Conservation (phyloP, 495 filamentous ascomycete species). For the Xylaria sp. region DNA sequence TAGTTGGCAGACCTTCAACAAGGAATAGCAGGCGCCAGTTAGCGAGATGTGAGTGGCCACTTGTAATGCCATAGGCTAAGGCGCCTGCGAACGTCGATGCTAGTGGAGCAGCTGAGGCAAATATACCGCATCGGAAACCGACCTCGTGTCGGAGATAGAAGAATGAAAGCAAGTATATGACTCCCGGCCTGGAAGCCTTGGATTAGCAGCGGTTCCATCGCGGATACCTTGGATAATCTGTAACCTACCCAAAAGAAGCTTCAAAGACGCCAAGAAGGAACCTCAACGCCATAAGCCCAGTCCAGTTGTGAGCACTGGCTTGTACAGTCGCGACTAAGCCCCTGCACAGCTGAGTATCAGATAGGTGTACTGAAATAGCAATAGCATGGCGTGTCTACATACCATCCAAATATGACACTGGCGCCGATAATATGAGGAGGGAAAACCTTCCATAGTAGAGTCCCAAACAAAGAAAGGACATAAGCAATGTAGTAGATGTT, state of each 20-base stretch:
- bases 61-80: conserved; percentile 79
- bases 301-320: conserved; percentile 62
- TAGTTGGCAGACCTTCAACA: conserved; percentile 75
- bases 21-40: conserved; percentile 82
- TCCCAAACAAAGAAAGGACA: conserved; percentile 66
- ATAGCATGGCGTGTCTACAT: conserved; percentile 4
- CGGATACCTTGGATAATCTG: not conserved
- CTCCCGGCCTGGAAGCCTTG: conserved; percentile 54
- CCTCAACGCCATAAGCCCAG: conserved; percentile 66
- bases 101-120: conserved; percentile 73
- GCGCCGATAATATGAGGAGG: conserved; percentile 51
- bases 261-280: conserved; percentile 71
- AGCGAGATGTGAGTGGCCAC: conserved; percentile 66
- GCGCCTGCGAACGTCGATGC: conserved; percentile 81
- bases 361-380: not conserved
- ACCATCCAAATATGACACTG: conserved; percentile 42
- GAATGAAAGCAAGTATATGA: conserved; percentile 75
- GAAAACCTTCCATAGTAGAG: conserved; percentile 71
- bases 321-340: conserved; percentile 63
- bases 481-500: conserved; percentile 74
- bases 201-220: conserved; percentile 1
- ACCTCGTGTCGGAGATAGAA: conserved; percentile 81
- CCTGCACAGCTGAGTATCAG: conserved; percentile 38
- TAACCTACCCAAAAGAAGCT: conserved; percentile 60
- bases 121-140: conserved; percentile 74